phyloP scores from a whole-genome alignment of 192 early-diverging fungal genomes.

The Entophlyctis luteolus region DNA sequence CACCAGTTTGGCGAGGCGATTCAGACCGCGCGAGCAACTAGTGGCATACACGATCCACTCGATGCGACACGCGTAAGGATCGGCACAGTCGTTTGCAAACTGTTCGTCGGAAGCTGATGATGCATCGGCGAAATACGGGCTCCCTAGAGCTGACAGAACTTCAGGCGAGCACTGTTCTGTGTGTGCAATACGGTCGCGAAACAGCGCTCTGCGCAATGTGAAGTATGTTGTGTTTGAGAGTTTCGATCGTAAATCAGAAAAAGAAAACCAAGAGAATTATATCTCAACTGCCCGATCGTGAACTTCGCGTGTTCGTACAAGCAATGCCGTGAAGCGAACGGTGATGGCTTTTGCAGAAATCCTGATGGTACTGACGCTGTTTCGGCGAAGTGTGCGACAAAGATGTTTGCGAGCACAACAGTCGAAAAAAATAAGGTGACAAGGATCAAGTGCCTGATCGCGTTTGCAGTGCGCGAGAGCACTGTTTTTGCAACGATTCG shows the following conservation, averaged over 20 bases:
- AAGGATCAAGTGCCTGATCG: background rate
- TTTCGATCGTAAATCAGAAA: background rate
- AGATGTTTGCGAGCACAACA: background rate
- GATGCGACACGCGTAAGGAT: background rate
- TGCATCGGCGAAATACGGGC: no score
- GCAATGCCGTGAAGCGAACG: background rate
- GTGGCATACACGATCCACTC: constrained; percentile 32
- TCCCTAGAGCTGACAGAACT: background rate
- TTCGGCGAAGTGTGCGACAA: background rate
- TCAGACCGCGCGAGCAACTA: constrained; percentile 18
- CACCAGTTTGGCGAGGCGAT: constrained; percentile 10
- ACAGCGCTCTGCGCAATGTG: background rate
- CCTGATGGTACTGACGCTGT: background rate
- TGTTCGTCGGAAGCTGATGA: no score
- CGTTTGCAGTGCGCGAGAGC: background rate
- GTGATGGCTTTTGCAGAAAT: background rate
- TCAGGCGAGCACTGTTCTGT: background rate
- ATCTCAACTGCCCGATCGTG: background rate
- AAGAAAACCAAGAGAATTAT: background rate
- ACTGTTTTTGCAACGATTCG: no score
- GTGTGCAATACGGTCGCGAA: background rate
- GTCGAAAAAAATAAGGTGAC: background rate
- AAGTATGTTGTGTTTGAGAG: background rate
- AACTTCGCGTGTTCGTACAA: constrained; percentile 4
- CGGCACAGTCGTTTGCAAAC: no score